Base-by-base conservation (phyloP, 805 yeast species). In the Hanseniaspora vineae region DNA sequence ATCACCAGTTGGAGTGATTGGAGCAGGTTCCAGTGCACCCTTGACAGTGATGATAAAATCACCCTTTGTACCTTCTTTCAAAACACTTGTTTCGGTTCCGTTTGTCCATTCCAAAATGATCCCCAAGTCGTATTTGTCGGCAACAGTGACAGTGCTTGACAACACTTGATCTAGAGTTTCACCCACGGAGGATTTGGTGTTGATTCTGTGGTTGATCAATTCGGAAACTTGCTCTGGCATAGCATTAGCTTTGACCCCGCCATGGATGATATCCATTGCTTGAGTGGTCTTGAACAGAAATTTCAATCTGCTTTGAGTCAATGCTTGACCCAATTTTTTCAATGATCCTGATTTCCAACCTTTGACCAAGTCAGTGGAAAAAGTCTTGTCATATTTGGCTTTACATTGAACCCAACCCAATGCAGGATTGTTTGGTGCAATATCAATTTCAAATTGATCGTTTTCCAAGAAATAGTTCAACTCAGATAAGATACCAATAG, bases 181-280 rank as follows among this genome's bases (percentile, higher is more conserved):
- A 1, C 61, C 60, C 2, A 70, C 65, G 19, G 68, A 60, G 15
- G 76, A 67, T 50, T 76, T 83, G 43, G 75, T 61, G 14, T 73
- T 69, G 49, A 81, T 67, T 53, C 88, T 66, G 56, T 80, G 79
- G 64, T 82, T 80, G 44, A 78, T 67, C 23, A 67, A 55, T 14
- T 75, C 65, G 31, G 62, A 58, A 5, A 72, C 76, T 32, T 67
- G 58, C 54, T 81, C 86, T 1, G 89, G 88, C 45, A 81, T 65
- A 0, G 87, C 84, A 56, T 81, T 81, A 35, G 76, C 67, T 64
- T 81, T 81, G 48, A 75, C 71, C 23, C 88, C 89, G 18, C 87
- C 88, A 11, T 61, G 55, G 49, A 82, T 67, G 15, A 78, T 68
- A 56, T 79, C 84, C 40, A 72, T 65, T 0, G 86, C 80, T 61